Conservation (phyloP, 306 rosid genomes). For the Sindora glabra region DNA sequence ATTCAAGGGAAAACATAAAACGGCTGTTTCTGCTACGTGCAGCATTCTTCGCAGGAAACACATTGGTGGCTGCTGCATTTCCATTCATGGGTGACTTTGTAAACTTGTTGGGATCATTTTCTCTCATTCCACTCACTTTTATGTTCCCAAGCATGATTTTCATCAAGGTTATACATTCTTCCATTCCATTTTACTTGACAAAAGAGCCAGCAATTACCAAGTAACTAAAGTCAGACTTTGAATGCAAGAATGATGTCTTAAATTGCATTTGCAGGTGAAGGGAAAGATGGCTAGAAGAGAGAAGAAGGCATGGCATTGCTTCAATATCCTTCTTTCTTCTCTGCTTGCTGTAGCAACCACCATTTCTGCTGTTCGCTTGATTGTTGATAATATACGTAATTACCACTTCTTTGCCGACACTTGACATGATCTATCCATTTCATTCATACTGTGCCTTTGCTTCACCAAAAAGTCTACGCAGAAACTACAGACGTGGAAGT, state of each 20-base stretch:
- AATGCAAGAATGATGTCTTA: too few species aligned
- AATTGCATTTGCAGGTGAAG: slow-evolving; percentile 28
- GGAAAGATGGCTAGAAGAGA: slow-evolving; percentile 35
- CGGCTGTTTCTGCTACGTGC: slow-evolving; percentile 27
- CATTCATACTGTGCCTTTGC: background rate
- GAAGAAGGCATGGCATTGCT: slow-evolving; percentile 52
- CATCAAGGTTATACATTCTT: slow-evolving; percentile 54
- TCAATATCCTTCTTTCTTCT: slow-evolving; percentile 30
- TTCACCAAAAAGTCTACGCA: background rate
- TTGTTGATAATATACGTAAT: slow-evolving; percentile 22
- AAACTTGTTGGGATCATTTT: slow-evolving; percentile 43
- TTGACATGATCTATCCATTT: too few species aligned
- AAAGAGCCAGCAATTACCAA: too few species aligned
- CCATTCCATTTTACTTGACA: too few species aligned
- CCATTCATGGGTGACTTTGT: slow-evolving; percentile 62
- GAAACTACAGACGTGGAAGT: too few species aligned
- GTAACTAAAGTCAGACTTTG: too few species aligned
- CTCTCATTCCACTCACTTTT: slow-evolving; percentile 50
- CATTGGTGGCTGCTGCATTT: slow-evolving; percentile 38
- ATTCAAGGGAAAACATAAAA: slow-evolving; percentile 32
- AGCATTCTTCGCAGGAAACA: slow-evolving; percentile 26
- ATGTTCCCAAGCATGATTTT: slow-evolving; percentile 56
- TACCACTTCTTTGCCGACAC: slow-evolving; percentile 45
- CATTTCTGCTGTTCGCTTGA: slow-evolving; percentile 37
- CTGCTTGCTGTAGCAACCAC: slow-evolving; percentile 37